Evolutionary conservation across 352 stramenopile species (phyloP).

Genomic region (Phytophthora ramorum): DNA sequence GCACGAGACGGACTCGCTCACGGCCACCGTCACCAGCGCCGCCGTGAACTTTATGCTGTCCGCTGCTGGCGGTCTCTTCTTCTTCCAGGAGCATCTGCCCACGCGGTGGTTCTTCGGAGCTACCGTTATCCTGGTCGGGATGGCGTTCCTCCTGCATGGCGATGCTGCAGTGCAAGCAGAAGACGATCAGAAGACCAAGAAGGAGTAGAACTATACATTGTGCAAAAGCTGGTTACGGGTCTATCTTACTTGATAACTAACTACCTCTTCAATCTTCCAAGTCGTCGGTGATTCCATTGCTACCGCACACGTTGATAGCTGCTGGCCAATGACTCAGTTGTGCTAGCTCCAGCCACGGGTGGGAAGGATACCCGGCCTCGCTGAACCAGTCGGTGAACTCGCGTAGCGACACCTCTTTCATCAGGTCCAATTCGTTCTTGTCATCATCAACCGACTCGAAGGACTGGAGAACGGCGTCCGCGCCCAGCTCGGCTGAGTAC

Average conservation of each 20-base stretch:
- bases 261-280: slow-evolving; percentile 12
- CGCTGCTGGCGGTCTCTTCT: slow-evolving; percentile 54
- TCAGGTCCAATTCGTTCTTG: slow-evolving; percentile 45
- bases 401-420: slow-evolving; percentile 56
- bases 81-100: slow-evolving; percentile 78
- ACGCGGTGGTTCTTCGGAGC: slow-evolving; percentile 82
- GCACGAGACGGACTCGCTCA: slow-evolving; percentile 88
- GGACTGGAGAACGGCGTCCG: slow-evolving; percentile 68
- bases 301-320: slow-evolving; percentile 73
- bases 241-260: not conserved
- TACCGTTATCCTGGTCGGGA: slow-evolving; percentile 71
- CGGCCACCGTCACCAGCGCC: slow-evolving; percentile 82
- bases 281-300: slow-evolving; percentile 44
- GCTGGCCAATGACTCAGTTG: slow-evolving; percentile 83
- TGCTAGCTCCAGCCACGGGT: slow-evolving; percentile 83
- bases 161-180: slow-evolving; percentile 29
- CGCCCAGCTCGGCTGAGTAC: slow-evolving; percentile 72
- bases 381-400: slow-evolving; percentile 85
- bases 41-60: slow-evolving; percentile 87
- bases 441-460: slow-evolving; percentile 47
- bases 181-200: slow-evolving; percentile 24
- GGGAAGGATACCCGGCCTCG: slow-evolving; percentile 62
- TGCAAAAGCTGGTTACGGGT: not conserved
- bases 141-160: slow-evolving; percentile 74
- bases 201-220: slow-evolving; percentile 21